These are phyloP conservation scores for Candida insectalens DNA, from an alignment of 805 yeast species.

Conservation along the genomic window DNA sequence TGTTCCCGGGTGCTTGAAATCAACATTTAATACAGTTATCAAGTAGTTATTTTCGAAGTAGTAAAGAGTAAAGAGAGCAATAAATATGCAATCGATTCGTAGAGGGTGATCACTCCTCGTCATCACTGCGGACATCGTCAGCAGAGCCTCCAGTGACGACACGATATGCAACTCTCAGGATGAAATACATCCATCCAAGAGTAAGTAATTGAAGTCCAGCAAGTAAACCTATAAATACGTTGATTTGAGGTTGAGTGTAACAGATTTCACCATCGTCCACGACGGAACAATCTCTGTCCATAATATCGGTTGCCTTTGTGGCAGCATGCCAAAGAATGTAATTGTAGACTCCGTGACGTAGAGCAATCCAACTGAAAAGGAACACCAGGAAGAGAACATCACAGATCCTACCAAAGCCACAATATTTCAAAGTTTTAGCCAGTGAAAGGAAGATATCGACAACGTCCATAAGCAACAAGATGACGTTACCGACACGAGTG, in stretches of 20 bases:
- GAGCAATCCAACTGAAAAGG: slow-evolving; percentile 55
- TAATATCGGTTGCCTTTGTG: slow-evolving; percentile 32
- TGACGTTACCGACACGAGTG: slow-evolving; percentile 69
- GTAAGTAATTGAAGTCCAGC: slow-evolving; percentile 59
- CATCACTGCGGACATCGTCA: slow-evolving; percentile 83
- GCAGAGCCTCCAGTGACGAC: slow-evolving; percentile 69
- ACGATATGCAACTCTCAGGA: slow-evolving; percentile 56
- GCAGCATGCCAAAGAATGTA: slow-evolving; percentile 54
- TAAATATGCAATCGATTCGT: no score
- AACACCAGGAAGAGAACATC: slow-evolving; percentile 64
- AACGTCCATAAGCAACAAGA: slow-evolving; percentile 72
- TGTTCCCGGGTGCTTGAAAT: no score
- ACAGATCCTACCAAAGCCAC: slow-evolving; percentile 50
- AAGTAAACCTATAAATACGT: slow-evolving; percentile 44
- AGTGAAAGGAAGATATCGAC: slow-evolving; percentile 63
- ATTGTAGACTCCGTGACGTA: slow-evolving; percentile 69
- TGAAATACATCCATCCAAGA: slow-evolving; percentile 67
- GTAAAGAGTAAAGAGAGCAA: no score
- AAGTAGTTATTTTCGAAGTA: no score
- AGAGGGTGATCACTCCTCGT: slow-evolving; percentile 38
- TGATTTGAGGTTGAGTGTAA: slow-evolving; percentile 36
- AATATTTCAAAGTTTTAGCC: slow-evolving; percentile 73
- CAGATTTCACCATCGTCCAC: slow-evolving; percentile 27
- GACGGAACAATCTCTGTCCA: slow-evolving; percentile 36
- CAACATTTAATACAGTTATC: no score